Base-by-base conservation (phyloP, 2,329 filamentous ascomycete genomes). In the Neofusicoccum ribis region DNA sequence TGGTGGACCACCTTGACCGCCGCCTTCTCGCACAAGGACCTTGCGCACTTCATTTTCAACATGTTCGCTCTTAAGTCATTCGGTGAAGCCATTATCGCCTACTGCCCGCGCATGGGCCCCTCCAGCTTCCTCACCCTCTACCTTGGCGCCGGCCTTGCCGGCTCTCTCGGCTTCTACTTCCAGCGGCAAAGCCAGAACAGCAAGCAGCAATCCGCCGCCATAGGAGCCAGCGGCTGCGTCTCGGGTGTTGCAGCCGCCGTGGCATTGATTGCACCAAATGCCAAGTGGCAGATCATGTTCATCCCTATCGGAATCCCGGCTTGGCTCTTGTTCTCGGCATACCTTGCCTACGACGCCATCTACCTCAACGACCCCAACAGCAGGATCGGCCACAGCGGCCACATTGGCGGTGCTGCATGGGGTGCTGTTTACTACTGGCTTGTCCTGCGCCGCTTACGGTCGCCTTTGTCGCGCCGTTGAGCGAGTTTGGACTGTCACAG, bases 321-420 rank as follows among this genome's bases (percentile, higher is more conserved):
- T 27, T 81, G 75, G 73, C 68, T 70, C 0, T 37, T 78, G 20
- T 74, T 77, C 3, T 62, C 67, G 0, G 74, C 70, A 1, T 82
- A 78, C 67, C 74, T 76, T 1, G 69, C 72, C 0, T 71, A 76
- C 41, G 81, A 83, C 69, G 70, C 74, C 1, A 81, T 75, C 66
- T 75, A 73, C 66, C 44, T 82, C 41, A 72, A 77, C 60, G 67
- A 69, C 41, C 51, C 67, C 4, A 70, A 66, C 9, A 72, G 69
- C 17, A 65, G 58, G 5, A 67, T 77, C 8, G 80, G 71, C 4
- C 81, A 83, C 72, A 72, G 76, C 17, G 81, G 79, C 7, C 81
- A 83, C 74, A 63, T 83, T 14, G 81, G 81, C 5, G 81, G 81
- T 0, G 61, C 75, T 20, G 71, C 71, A 0, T 82, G 79, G 69